Evolutionary conservation across 345 rosid species (phyloP).

Genomic region (Excoecaria cochinchinensis): DNA sequence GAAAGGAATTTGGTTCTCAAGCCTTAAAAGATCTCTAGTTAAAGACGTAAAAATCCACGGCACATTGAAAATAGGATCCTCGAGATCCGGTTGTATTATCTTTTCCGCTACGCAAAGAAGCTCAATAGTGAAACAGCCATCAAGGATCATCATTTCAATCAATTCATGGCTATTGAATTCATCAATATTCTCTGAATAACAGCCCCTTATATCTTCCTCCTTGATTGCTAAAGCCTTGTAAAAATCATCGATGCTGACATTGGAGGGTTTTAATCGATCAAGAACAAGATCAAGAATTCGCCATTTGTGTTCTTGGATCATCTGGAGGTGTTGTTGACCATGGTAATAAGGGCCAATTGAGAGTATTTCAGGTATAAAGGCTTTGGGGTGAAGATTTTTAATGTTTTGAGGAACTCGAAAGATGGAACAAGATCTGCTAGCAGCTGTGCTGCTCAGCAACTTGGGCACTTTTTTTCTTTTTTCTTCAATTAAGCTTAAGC

Average conservation of each 20-base stretch:
- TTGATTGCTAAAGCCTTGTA: background rate
- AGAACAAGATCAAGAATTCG: background rate
- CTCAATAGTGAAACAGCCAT: background rate
- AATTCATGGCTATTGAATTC: background rate
- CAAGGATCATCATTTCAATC: conserved; percentile 1
- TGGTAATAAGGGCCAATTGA: background rate
- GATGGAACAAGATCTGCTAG: background rate
- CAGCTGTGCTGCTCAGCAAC: background rate
- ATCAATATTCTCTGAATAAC: background rate
- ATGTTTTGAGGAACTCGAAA: background rate
- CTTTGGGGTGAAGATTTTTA: background rate
- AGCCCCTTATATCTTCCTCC: background rate
- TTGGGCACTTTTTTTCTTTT: background rate
- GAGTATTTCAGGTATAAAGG: background rate
- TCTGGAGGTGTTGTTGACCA: background rate
- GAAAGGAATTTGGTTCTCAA: background rate
- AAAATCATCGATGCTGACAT: background rate
- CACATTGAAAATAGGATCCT: background rate
- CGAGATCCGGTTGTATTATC: background rate
- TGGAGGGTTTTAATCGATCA: background rate
- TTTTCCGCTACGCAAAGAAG: background rate
- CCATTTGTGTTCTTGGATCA: conserved; percentile 1
- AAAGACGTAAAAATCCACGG: background rate
- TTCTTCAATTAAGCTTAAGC: background rate
- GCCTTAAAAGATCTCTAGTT: background rate